Base-by-base conservation (phyloP, 371 early-diverging fungal species). In the Capillidium heterosporum region DNA sequence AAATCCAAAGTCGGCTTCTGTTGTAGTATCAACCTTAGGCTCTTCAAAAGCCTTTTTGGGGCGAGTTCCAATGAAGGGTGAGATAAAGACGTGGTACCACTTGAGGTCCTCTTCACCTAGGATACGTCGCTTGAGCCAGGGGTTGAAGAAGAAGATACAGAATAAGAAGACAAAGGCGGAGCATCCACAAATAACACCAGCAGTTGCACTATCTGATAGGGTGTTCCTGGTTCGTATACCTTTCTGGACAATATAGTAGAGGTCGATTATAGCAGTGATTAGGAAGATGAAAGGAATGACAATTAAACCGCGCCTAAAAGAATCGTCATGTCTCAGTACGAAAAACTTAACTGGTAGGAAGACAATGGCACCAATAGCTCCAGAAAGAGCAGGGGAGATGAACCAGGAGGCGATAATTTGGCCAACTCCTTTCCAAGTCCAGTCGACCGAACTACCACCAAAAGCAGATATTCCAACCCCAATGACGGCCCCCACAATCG, bases 391-490 rank as follows among this genome's bases (percentile, higher is more conserved):
- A 23, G 90, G 89, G 0, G 87, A 84, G 28, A 84, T 65, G 54
- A 89, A 74, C 89, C 88, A 89, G 11, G 85, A 81, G 29, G 78
- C 68, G 56, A 87, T 66, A 60, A 89, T 86, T 59, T 78, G 71
- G 48, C 64, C 71, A 42, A 89, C 71, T 28, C 87, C 90, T 17
- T 64, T 60, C 68, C 74, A 86, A 15, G 64, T 67, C 88, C 89
- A 89, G 63, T 73, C 65, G 47, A 89, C 74, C 23, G 76, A 65
- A 15, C 58, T 57, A 27, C 60, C 58, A 48, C 90, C 90, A 57
- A 77, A 84, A 0, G 76, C 81, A 57, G 84, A 69, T 46, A 91
- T 80, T 56, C 87, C 91, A 27, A 78, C 73, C 59, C 91, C 91
- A 51, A 80, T 73, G 57, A 88, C 67, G 31, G 86, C 91, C 57